A percentile compares a stretch with the other conserved stretches of the same genome.
These are phyloP conservation scores for Calonectria pteridis DNA, from an alignment of 2,329 filamentous ascomycete genomes.

Conservation along the genomic window DNA sequence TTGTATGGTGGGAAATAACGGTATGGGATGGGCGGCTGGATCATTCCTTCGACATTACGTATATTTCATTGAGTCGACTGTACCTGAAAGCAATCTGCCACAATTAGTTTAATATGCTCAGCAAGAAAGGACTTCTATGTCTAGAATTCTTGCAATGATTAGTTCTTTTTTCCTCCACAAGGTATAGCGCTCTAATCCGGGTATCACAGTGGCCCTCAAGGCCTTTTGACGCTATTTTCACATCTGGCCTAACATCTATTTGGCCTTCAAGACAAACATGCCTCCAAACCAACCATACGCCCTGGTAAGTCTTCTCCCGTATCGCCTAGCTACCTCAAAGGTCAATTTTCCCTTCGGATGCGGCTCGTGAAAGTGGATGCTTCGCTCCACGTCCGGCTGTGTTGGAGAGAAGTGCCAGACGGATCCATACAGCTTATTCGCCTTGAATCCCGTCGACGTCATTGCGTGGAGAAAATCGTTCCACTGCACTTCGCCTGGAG, in stretches of 20 bases:
- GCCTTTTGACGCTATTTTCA: neutral
- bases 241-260: neutral
- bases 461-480: slow-evolving; percentile 67
- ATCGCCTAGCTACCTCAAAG: slow-evolving; percentile 57
- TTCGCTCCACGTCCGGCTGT: slow-evolving; percentile 55
- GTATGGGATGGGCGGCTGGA: neutral
- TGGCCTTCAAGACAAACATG: slow-evolving; percentile 55
- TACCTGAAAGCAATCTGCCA: neutral
- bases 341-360: slow-evolving; percentile 67
- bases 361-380: slow-evolving; percentile 72
- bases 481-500: slow-evolving; percentile 65
- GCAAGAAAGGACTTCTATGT: neutral
- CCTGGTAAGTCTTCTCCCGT: slow-evolving; percentile 62
- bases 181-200: neutral
- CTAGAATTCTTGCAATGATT: neutral
- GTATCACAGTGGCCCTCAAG: neutral
- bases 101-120: neutral
- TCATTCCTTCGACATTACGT: neutral
- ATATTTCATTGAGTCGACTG: neutral
- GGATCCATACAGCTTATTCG: slow-evolving; percentile 70
- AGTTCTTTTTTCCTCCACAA: too few relatives aligned
- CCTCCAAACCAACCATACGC: slow-evolving; percentile 63
- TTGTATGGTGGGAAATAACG: neutral
- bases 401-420: slow-evolving; percentile 69
- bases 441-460: slow-evolving; percentile 61